Evolutionary conservation across 2,329 filamentous ascomycete genomes (phyloP), one percentile per base, ranked within the genome.

Genomic region (Fusarium camptoceras): DNA sequence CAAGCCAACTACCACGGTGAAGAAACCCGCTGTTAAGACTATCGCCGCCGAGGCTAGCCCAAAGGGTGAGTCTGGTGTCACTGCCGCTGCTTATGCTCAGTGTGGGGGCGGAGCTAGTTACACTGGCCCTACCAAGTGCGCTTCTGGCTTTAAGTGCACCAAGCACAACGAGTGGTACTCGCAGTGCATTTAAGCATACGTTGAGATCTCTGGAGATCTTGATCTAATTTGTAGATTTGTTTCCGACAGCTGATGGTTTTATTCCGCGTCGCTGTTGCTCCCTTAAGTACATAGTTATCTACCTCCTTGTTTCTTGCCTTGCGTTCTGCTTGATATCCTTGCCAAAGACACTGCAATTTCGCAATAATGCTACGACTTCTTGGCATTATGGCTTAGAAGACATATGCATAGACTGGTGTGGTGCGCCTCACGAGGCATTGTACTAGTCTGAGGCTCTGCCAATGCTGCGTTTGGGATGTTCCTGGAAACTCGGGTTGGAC

Each of bases 161-260:
- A 63, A 70, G 55, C 57, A 62, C 31, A 76, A 73, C 20, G 67
- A 74, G 14, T 77, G 66, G 72, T 77, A 76, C 63, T 71, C 63
- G 4, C 76, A 78, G 65, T 77, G 76, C 41, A 5, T 76, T 1
- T 74, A 25, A 15, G 12, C 9, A 6, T 8, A 18, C 11, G 7
- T 49, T 37, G 3, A 37, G 34, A 37, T 37, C 34, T 37, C 18
- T 37, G 18, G 34, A n/a, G 34, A n/a, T 37, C 18, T 37, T n/a
- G 3, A 37, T 2, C n/a, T n/a, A 3, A 7, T 37, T 37, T 0
- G 18, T 37, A 12, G 34, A 37, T 37, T 12, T 37, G 7, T n/a
- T 37, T n/a, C 6, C 6, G 2, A 18, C 6, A 37, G 11, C 18
- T 37, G 34, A 37, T 37, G 2, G 34, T 37, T 37, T 12, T 18